Evolutionary conservation across 768 basidiomycete genomes (phyloP), one percentile per base, ranked within the genome.

Genomic region (Xerocomellus dryophilus): DNA sequence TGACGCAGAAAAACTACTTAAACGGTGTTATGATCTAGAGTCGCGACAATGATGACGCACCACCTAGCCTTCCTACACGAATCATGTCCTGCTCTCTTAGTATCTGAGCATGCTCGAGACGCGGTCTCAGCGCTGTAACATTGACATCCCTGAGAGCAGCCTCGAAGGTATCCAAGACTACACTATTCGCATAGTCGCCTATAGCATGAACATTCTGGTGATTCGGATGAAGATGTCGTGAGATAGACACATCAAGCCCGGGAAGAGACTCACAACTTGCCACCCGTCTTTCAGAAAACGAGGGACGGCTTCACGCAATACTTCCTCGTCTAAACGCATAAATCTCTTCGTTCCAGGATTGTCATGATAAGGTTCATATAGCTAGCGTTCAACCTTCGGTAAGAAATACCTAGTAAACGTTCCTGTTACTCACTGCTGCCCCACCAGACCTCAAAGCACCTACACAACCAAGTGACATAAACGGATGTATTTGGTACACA

Each of bases 21-120:
- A 5, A 42, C 43, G 9, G 10, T 18, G 45, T 32, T 15, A 12
- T 36, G 38, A 31, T 51, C 41, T 18, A 29, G 23, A 25, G 18
- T 39, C 3, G 7, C 21, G 31, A 39, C 7, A 47, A 40, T 23
- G 45, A 12, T 3, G 21, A 57, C 62, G 25, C 63, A 90, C 93
- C 86, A 52, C 92, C 93, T 8, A 95, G 81, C 57, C 76, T 81
- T 18, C 87, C 92, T 15, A 94, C 77, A 15, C 92, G 81, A 27
- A 71, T 71, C 76, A 96, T 84, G 66, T 96, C 94, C 3, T 73
- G 75, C n/a, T 77, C 73, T 3, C 81, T 84, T 70, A 96, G 78
- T 62, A 97, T 85, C 69, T 97, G 93, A 8, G 91, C 92, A 70
- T 98, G 94, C 68, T 98, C 94, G 14, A 96, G 78, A 23, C 94